phyloP scores from a whole-genome alignment of 2,329 filamentous ascomycete genomes.

The Cladophialophora psammophila region DNA sequence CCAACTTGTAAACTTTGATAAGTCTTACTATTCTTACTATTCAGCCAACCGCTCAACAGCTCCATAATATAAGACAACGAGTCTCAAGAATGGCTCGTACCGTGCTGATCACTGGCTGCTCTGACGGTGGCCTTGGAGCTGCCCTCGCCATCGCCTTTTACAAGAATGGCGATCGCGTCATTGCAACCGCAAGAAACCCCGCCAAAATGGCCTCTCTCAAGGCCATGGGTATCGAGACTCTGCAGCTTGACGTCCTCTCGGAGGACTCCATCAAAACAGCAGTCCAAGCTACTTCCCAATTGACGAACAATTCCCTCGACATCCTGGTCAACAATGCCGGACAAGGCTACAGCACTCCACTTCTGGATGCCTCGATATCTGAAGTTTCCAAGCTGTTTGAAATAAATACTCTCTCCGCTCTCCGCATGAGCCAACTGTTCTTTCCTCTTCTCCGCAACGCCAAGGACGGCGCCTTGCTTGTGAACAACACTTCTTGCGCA shows the following conservation, averaged over 20 bases:
- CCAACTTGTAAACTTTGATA: background rate
- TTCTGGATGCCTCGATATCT: conserved; percentile 42
- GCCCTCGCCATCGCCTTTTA: conserved; percentile 50
- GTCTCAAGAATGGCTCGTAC: conserved; percentile 12
- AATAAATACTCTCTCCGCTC: conserved; percentile 51
- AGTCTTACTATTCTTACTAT: background rate
- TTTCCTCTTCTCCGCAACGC: conserved; percentile 49
- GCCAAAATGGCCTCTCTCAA: conserved; percentile 44
- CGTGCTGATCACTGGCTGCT: conserved; percentile 44
- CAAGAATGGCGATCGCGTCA: conserved; percentile 47
- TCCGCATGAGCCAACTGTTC: conserved; percentile 48
- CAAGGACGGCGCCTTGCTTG: conserved; percentile 53
- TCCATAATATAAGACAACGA: background rate
- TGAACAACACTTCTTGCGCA: conserved; percentile 49
- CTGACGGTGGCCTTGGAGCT: conserved; percentile 50
- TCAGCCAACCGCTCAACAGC: background rate
- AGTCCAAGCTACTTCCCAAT: conserved; percentile 40
- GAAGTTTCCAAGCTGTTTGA: conserved; percentile 49
- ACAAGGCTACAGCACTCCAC: conserved; percentile 41
- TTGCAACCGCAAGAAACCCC: conserved; percentile 51
- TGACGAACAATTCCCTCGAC: conserved; percentile 46
- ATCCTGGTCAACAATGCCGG: conserved; percentile 59
- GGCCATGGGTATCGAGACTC: conserved; percentile 40
- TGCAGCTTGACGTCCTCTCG: conserved; percentile 47
- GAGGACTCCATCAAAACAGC: conserved; percentile 43